These are phyloP conservation scores for Miscanthus lutarioriparius DNA, from an alignment of 176 grass and related monocot species.

Conservation along the genomic window DNA sequence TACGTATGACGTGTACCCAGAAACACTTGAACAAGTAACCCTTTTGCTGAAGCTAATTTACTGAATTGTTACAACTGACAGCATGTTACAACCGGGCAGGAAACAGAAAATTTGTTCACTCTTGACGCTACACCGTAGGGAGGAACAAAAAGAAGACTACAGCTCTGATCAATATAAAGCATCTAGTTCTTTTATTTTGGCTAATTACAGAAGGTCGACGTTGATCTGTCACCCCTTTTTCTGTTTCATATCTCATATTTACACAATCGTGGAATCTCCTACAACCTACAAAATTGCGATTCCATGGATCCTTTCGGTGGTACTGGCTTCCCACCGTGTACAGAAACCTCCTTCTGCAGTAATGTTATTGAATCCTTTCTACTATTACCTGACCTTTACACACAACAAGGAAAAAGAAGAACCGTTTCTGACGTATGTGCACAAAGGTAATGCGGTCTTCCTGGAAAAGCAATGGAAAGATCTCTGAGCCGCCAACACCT, in stretches of 20 bases:
- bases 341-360: slow-evolving; percentile 34
- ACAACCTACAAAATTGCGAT: slow-evolving; percentile 62
- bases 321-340: slow-evolving; percentile 74
- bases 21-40: neutral
- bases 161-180: slow-evolving; percentile 37
- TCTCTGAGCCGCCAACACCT: neutral
- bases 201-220: slow-evolving; percentile 36
- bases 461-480: slow-evolving; percentile 35
- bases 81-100: neutral
- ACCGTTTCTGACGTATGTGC: neutral
- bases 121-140: neutral
- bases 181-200: slow-evolving; percentile 40
- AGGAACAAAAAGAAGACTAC: slow-evolving; percentile 9
- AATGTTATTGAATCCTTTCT: slow-evolving; percentile 42
- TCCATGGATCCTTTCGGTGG: slow-evolving; percentile 48
- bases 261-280: slow-evolving; percentile 64
- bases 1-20: neutral
- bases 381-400: slow-evolving; percentile 33
- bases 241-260: slow-evolving; percentile 70
- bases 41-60: neutral
- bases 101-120: slow-evolving; percentile 1
- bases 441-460: slow-evolving; percentile 20
- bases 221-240: slow-evolving; percentile 14
- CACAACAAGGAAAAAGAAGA: slow-evolving; percentile 1
- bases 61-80: neutral